Evolutionary conservation across 2,329 filamentous ascomycete genomes (phyloP), one percentile per base, ranked within the genome.

Genomic region (Claviceps arundinis): DNA sequence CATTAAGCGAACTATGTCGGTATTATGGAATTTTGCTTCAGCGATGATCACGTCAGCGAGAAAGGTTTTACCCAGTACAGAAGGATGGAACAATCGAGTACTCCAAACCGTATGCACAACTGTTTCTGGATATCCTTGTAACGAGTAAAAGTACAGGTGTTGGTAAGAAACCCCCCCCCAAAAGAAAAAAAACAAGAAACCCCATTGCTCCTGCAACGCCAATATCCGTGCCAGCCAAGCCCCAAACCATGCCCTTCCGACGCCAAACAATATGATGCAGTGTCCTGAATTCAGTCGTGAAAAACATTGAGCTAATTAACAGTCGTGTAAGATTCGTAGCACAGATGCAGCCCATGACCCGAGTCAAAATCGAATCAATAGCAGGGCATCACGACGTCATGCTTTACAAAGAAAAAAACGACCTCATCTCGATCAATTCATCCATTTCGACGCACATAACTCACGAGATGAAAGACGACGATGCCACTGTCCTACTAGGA

Each of bases 401-500:
- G 22, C 11, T 26, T 46, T 8, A 30, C 19, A 19, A n/a, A 40
- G 30, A 19, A 19, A 19, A 14, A 13, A 13, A 19, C 14, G 40
- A 16, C 34, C 30, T 24, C 30, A 22, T 24, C 16, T 4, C 37
- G n/a, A 24, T 9, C 5, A 34, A 34, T 22, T 22, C 13, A 34
- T 17, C 22, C 2, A 8, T 11, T 3, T 34, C 24, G n/a, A 5
- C n/a, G 16, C 13, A 16, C n/a, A 11, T 13, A 16, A 34, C n/a
- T 24, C 17, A n/a, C 26, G n/a, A 47, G 2, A 30, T 42, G 14
- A 51, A 24, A 44, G 40, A 52, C 55, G 49, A 52, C 44, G 47
- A 50, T 55, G 54, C 58, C 56, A 58, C 59, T 56, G 57, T 57
- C 56, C 67, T 69, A 4, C 8, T 11, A 69, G 54, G 64, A 65